phyloP scores from a whole-genome alignment of 495 filamentous ascomycete species.

The Cercophora sp. region DNA sequence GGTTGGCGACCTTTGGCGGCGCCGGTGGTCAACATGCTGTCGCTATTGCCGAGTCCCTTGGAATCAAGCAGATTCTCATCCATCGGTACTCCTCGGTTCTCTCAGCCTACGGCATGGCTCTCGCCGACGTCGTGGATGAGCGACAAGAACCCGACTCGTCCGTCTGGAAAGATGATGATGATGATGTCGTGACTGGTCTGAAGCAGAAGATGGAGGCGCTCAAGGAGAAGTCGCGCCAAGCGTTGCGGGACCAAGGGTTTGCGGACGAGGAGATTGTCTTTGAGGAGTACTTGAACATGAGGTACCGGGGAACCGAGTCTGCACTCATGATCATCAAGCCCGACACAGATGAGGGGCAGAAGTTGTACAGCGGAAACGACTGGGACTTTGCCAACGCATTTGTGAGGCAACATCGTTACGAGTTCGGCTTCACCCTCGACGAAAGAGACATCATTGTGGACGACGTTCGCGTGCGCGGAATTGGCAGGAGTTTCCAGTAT shows the following conservation, averaged over 20 bases:
- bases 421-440: slow-evolving; percentile 90
- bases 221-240: slow-evolving; percentile 61
- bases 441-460: slow-evolving; percentile 89
- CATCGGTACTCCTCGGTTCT: slow-evolving; percentile 93
- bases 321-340: slow-evolving; percentile 78
- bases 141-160: slow-evolving; percentile 83
- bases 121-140: slow-evolving; percentile 94
- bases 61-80: slow-evolving; percentile 81
- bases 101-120: slow-evolving; percentile 93
- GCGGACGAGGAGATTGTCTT: slow-evolving; percentile 66
- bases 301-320: slow-evolving; percentile 84
- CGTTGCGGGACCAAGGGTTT: slow-evolving; percentile 72
- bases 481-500: slow-evolving; percentile 78
- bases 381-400: slow-evolving; percentile 84
- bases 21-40: slow-evolving; percentile 95
- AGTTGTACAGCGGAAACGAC: slow-evolving; percentile 46
- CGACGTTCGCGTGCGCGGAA: slow-evolving; percentile 83
- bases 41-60: slow-evolving; percentile 86
- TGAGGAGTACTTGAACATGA: slow-evolving; percentile 86
- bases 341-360: slow-evolving; percentile 50
- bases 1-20: slow-evolving; percentile 88
- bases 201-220: slow-evolving; percentile 57
- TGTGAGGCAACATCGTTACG: slow-evolving; percentile 80
- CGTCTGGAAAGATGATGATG: slow-evolving; percentile 62
- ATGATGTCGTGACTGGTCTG: slow-evolving; percentile 48